Conservation (phyloP, 495 filamentous ascomycete genomes). For the Rhizodiscina lignyota region DNA sequence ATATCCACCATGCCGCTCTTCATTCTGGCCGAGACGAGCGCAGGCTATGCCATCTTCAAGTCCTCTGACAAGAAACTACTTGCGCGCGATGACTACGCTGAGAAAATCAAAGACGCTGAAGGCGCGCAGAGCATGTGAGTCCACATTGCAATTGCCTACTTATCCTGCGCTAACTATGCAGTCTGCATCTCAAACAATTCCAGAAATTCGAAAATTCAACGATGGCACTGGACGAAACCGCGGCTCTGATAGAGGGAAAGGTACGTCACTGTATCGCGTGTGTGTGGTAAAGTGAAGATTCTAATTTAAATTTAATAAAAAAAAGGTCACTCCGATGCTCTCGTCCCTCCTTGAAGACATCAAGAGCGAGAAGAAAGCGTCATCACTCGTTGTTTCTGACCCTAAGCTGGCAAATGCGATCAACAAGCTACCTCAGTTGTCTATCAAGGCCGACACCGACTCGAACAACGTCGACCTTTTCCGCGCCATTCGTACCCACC, state of each 20-base stretch:
- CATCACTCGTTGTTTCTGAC: constrained; percentile 87
- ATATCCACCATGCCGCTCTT: constrained; percentile 17
- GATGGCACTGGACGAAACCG: constrained; percentile 71
- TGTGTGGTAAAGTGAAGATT: not conserved
- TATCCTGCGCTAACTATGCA: constrained; percentile 21
- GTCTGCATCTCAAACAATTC: constrained; percentile 91
- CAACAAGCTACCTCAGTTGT: constrained; percentile 75
- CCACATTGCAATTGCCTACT: constrained; percentile 9
- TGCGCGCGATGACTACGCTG: constrained; percentile 59
- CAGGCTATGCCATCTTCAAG: constrained; percentile 95
- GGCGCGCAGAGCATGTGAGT: constrained; percentile 75
- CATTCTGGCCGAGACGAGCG: constrained; percentile 71
- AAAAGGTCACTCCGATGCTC: constrained; percentile 68
- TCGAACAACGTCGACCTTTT: constrained; percentile 74
- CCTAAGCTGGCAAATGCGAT: constrained; percentile 87
- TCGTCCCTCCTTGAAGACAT: constrained; percentile 66
- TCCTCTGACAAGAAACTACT: constrained; percentile 95
- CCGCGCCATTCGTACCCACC: constrained; percentile 80
- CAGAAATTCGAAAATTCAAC: constrained; percentile 89
- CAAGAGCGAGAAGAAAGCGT: constrained; percentile 95
- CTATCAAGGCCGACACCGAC: constrained; percentile 73
- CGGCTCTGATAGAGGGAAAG: constrained; percentile 79
- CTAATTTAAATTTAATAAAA: not conserved
- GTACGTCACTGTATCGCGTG: constrained; percentile 6
- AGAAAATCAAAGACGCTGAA: constrained; percentile 63